Base-by-base conservation (phyloP, 2,329 filamentous ascomycete species). In the Arthrobotrys pseudoclavata region DNA sequence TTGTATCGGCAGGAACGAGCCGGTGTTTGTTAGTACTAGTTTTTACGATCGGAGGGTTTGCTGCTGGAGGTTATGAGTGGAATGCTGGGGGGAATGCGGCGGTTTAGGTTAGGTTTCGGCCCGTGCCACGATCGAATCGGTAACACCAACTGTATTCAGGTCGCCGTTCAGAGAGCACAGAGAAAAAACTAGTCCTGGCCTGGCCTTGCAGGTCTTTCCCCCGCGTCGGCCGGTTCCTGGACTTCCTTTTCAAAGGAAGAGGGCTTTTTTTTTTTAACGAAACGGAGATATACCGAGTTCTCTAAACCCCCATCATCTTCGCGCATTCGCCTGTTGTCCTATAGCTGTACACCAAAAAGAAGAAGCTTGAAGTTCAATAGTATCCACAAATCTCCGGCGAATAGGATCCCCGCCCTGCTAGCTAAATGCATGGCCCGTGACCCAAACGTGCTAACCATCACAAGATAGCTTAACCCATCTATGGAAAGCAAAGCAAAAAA, bases 1-100 rank as follows among this genome's bases (percentile, higher is more conserved):
- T 74, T 86, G 88, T 79, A 86, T 86, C 18, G 60, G 76, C 15
- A 69, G n/a, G 7, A 64, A 80, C 31, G 62, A 66, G 26, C 67
- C 31, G 26, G 13, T 29, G 9, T 68, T 52, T 79, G 76, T 77
- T 18, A 79, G 75, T 24, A 86, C 85, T 69, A 87, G 86, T 80
- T 88, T 88, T 79, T 88, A 88, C 79, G 86, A 88, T 82, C 84
- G 84, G 79, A 85, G 85, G 77, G 80, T 87, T 34, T 87, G 86
- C 81, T 82, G 86, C 62, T 88, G 86, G 86, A 82, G 80, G 45
- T 83, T 81, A 9, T 74, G 80, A 81, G 76, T 69, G 62, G 67
- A 50, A 50, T 50, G 45, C 45, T 10, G 3, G 45, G 45, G 20
- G 45, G 45, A 79, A 64, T 67, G 70, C 18, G 53, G 26, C 34